Evolutionary conservation across 1,284 basidiomycete species (phyloP).

Genomic region (Pterula multifida): DNA sequence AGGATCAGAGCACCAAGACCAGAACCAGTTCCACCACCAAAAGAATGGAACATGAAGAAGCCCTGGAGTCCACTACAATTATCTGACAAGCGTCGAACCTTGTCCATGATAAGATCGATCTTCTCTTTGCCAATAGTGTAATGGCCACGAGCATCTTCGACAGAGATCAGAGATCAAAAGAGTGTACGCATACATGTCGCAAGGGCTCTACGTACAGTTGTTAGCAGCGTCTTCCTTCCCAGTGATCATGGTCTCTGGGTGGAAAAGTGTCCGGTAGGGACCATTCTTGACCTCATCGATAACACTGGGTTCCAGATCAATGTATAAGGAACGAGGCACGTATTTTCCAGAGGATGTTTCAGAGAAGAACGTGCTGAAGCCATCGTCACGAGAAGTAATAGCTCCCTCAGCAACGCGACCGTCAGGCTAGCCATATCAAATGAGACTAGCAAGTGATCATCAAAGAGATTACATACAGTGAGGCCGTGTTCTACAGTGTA

Average conservation of each 20-base stretch:
- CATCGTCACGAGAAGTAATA: slow-evolving; percentile 67
- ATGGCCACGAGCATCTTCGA: slow-evolving; percentile 85
- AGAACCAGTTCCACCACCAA: slow-evolving; percentile 98
- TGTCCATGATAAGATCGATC: slow-evolving; percentile 90
- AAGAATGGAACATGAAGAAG: slow-evolving; percentile 99
- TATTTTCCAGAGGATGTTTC: slow-evolving; percentile 93
- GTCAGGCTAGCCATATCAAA: slow-evolving; percentile 47
- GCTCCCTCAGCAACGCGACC: slow-evolving; percentile 69
- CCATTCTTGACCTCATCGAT: slow-evolving; percentile 96
- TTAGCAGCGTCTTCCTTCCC: slow-evolving; percentile 99
- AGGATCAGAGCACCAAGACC: slow-evolving; percentile 97
- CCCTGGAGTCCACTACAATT: slow-evolving; percentile 98
- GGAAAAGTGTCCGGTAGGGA: slow-evolving; percentile 93
- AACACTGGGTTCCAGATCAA: slow-evolving; percentile 95
- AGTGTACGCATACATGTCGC: no score
- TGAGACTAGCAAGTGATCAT: slow-evolving; percentile 4
- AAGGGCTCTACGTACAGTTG: slow-evolving; percentile 75
- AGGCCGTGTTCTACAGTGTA: slow-evolving; percentile 98
- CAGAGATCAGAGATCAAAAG: slow-evolving; percentile 7
- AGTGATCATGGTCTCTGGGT: slow-evolving; percentile 95
- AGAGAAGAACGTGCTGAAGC: slow-evolving; percentile 96
- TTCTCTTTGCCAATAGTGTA: slow-evolving; percentile 98
- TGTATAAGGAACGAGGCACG: slow-evolving; percentile 96
- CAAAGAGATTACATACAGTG: slow-evolving; percentile 46
- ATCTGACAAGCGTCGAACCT: slow-evolving; percentile 91